A percentile compares a stretch with the other conserved stretches of the same genome.
Conservation (phyloP, 352 stramenopile species). For the Pilasporangium apinafurcum region DNA sequence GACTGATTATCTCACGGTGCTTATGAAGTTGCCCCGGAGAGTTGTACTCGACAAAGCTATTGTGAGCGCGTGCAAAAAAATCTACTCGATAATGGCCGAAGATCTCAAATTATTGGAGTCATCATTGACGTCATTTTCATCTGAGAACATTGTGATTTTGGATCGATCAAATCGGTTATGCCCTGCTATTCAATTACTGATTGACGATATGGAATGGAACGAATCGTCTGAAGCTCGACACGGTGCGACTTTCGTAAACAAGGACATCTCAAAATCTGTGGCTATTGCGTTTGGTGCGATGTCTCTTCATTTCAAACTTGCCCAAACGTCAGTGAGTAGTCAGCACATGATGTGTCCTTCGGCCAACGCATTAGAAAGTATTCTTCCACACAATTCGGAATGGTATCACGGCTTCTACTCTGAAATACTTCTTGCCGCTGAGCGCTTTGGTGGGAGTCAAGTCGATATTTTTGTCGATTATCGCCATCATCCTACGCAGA, state of each 20-base stretch:
- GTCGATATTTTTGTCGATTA: constrained; percentile 69
- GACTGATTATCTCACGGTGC: constrained; percentile 49
- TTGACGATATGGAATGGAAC: constrained; percentile 80
- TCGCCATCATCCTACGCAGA: constrained; percentile 50
- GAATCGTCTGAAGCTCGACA: constrained; percentile 46
- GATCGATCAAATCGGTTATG: constrained; percentile 25
- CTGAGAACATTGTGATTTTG: constrained; percentile 36
- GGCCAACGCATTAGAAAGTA: constrained; percentile 20
- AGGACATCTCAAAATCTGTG: constrained; percentile 30
- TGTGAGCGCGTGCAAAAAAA: constrained; percentile 31
- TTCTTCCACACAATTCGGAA: constrained; percentile 24
- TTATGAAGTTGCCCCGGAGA: constrained; percentile 31
- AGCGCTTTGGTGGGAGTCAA: constrained; percentile 40
- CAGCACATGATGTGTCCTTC: constrained; percentile 34
- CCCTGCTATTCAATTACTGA: constrained; percentile 28
- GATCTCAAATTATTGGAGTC: constrained; percentile 16
- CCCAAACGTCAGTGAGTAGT: constrained; percentile 53
- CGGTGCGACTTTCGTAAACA: constrained; percentile 46
- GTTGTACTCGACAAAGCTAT: constrained; percentile 15
- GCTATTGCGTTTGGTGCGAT: constrained; percentile 41
- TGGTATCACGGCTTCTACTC: constrained; percentile 48
- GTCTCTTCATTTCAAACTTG: constrained; percentile 59
- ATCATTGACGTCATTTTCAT: constrained; percentile 14
- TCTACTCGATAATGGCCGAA: constrained; percentile 36
- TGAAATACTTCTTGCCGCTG: constrained; percentile 51